Base-by-base conservation (phyloP, 1,139 yeast species). In the Oligophagozyma castellii region DNA sequence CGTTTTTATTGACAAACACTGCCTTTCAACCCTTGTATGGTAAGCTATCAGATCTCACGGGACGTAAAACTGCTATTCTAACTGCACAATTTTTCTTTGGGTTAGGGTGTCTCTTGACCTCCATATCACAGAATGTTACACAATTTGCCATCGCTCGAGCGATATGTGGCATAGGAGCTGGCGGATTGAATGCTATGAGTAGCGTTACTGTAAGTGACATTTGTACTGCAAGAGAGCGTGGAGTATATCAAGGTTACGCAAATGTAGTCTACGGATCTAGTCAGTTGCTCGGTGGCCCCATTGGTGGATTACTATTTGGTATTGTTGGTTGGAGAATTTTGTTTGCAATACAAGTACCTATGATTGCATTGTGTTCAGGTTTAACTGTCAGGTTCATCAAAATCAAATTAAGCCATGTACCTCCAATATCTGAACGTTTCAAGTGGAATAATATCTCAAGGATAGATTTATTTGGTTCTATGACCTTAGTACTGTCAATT, bases 281-380 rank as follows among this genome's bases (percentile, higher is more conserved):
- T 3, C 73, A 79, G 20, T 71, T 78, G 20, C 56, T 72, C 5
- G 86, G 89, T 16, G 89, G 84, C 7, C 66, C 74, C 0, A 44
- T 71, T 25, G 81, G 95, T 27, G 95, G 95, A 11, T 39, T 74
- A 19, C 56, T 81, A 19, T 68, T 86, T 14, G 80, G 73, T 34
- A 46, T 54, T n/a, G 63, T 72, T 39, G 93, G 94, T 5, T 84
- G 95, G 95, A 69, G 81, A 46, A 63, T 63, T 42, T 70, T 73
- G 23, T 73, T 73, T 46, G 60, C 62, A 30, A 41, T 63, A 12
- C 81, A 73, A 46, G 70, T 70, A 0, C 95, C 95, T 0, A 52
- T 78, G 23, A 68, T 80, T 3, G 24, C 68, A 5, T 12, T 55
- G 2, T 42, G 64, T 53, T 48, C 70, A 53, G 12, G 62, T 46